A percentile compares a stretch with the other conserved stretches of the same genome.
Conservation (phyloP, 305 asterid species). For the Fraxinus greggii region DNA sequence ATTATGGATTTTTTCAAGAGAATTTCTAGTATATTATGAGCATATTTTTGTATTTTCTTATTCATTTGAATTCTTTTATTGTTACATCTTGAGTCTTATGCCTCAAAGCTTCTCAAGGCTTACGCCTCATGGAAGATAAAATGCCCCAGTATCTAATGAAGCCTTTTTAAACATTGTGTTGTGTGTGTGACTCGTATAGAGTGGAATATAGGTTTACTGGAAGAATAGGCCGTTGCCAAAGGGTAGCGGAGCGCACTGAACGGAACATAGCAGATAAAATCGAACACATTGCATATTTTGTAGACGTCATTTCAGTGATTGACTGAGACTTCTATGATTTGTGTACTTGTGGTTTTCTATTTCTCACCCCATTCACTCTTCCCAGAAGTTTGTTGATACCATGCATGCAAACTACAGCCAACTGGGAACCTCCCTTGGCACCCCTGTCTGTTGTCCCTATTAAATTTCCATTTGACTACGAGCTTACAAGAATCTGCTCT, state of each 20-base stretch:
- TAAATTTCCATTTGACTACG: not conserved
- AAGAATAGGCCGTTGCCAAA: not conserved
- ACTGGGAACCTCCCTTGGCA: not conserved
- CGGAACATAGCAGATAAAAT: not conserved
- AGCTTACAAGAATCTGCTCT: not conserved
- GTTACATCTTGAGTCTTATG: not conserved
- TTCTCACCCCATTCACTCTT: not conserved
- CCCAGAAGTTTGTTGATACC: not conserved
- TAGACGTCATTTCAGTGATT: not conserved
- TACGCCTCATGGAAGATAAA: not conserved
- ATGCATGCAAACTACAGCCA: not conserved
- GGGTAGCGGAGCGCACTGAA: not conserved
- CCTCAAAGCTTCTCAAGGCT: not conserved
- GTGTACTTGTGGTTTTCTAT: not conserved
- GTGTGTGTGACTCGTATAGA: not conserved
- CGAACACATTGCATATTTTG: not conserved
- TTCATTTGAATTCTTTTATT: not conserved
- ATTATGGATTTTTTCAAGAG: not conserved
- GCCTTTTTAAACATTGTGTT: not conserved
- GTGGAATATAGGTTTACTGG: not conserved
- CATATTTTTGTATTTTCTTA: not conserved
- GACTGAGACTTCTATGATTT: not conserved
- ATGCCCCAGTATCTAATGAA: not conserved
- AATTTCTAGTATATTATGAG: not conserved
- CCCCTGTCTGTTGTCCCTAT: not conserved